Evolutionary conservation across 805 yeast genomes (phyloP).

Genomic region (Myxozyma lipomycoides): DNA sequence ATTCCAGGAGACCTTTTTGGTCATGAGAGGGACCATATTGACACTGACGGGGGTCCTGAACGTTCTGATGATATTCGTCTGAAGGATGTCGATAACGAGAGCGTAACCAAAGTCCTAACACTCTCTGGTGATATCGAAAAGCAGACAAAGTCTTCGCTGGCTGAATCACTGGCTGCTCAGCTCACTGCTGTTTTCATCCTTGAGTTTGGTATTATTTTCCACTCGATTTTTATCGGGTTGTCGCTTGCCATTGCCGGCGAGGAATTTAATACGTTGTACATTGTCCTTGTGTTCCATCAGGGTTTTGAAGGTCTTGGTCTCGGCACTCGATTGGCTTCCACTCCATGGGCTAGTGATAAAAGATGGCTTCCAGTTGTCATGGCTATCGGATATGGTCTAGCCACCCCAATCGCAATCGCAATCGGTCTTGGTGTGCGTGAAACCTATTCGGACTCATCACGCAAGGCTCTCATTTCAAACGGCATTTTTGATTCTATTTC

Average conservation of each 20-base stretch:
- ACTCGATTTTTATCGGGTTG: slow-evolving; percentile 77
- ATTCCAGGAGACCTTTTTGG: slow-evolving; percentile 27
- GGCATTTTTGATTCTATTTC: slow-evolving; percentile 70
- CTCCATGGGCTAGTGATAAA: slow-evolving; percentile 49
- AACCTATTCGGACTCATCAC: slow-evolving; percentile 40
- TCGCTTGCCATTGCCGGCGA: slow-evolving; percentile 74
- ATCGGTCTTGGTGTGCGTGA: slow-evolving; percentile 68
- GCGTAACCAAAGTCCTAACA: neutral
- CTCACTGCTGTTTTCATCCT: slow-evolving; percentile 51
- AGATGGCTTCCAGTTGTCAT: slow-evolving; percentile 52
- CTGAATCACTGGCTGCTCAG: slow-evolving; percentile 23
- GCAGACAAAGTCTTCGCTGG: neutral
- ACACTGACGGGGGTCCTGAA: slow-evolving; percentile 16
- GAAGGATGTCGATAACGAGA: neutral
- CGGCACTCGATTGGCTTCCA: slow-evolving; percentile 63
- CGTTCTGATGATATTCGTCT: slow-evolving; percentile 8
- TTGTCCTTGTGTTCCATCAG: slow-evolving; percentile 54
- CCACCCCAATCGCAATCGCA: slow-evolving; percentile 70
- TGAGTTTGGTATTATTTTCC: slow-evolving; percentile 79
- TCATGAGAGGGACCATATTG: slow-evolving; percentile 26
- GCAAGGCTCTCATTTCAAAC: slow-evolving; percentile 49
- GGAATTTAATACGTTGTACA: slow-evolving; percentile 65
- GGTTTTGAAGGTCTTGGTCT: slow-evolving; percentile 76
- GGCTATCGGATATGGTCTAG: slow-evolving; percentile 50
- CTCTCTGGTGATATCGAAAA: slow-evolving; percentile 12